These are phyloP conservation scores for Candida morakotiae DNA, from an alignment of 805 yeast species.

Conservation along the genomic window DNA sequence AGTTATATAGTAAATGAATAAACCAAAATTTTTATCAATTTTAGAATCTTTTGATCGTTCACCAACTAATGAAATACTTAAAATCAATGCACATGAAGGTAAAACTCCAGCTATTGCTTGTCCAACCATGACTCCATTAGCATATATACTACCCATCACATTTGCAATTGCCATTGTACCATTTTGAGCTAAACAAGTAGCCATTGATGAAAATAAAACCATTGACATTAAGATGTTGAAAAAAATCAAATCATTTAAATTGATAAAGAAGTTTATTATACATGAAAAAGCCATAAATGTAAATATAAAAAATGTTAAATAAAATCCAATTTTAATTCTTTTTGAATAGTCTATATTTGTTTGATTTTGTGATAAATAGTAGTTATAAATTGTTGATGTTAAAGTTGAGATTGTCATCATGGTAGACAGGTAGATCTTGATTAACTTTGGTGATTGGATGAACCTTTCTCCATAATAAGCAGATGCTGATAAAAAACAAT, in stretches of 20 bases:
- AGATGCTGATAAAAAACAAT: constrained; percentile 81
- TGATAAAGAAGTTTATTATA: constrained; percentile 28
- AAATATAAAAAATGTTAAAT: constrained; percentile 56
- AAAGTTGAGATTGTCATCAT: constrained; percentile 86
- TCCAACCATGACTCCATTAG: constrained; percentile 92
- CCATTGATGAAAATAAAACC: constrained; percentile 64
- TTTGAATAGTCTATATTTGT: constrained; percentile 50
- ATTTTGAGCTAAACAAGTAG: constrained; percentile 81
- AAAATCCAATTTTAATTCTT: constrained; percentile 60
- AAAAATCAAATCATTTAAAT: constrained; percentile 37
- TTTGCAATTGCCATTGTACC: constrained; percentile 87
- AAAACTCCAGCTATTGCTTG: constrained; percentile 93
- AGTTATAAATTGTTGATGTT: constrained; percentile 56
- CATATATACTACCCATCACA: constrained; percentile 67
- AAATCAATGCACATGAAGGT: constrained; percentile 69
- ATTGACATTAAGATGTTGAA: constrained; percentile 56
- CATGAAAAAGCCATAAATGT: constrained; percentile 52
- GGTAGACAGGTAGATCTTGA: constrained; percentile 66
- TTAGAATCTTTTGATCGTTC: constrained; percentile 20
- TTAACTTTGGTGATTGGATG: constrained; percentile 42
- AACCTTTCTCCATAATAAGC: constrained; percentile 71
- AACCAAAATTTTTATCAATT: constrained; percentile 36
- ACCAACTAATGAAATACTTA: constrained; percentile 45
- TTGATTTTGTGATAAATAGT: constrained; percentile 64
- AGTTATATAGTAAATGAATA: constrained; percentile 45